A percentile compares a stretch with the other conserved stretches of the same genome.
phyloP scores from a whole-genome alignment of 2,329 filamentous ascomycete species.

The Colletotrichum paranaense region DNA sequence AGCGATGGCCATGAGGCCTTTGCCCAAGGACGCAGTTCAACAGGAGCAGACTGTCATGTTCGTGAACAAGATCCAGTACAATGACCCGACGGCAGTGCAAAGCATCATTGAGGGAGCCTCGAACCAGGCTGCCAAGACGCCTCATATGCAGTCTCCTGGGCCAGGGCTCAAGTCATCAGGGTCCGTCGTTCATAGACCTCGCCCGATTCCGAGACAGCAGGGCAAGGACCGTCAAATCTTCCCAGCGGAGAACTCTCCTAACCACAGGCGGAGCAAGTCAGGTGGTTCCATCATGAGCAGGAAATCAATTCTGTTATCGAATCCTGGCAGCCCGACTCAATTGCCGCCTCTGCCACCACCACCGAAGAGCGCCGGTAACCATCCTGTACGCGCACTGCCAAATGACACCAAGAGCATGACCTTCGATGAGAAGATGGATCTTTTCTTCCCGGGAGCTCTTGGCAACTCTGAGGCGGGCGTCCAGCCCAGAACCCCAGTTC shows the following conservation, averaged over 20 bases:
- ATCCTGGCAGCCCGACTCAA: constrained; percentile 58
- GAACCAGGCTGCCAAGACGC: constrained; percentile 43
- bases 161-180: constrained; percentile 40
- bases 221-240: constrained; percentile 60
- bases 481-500: constrained; percentile 47
- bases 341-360: constrained; percentile 64
- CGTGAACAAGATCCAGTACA: constrained; percentile 66
- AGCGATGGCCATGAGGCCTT: constrained; percentile 47
- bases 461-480: constrained; percentile 11
- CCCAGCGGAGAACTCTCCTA: constrained; percentile 55
- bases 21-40: constrained; percentile 42
- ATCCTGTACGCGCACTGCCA: constrained; percentile 52
- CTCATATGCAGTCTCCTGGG: constrained; percentile 1
- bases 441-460: constrained; percentile 57
- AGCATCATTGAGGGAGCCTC: constrained; percentile 60
- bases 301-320: constrained; percentile 57
- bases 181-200: constrained; percentile 65
- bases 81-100: constrained; percentile 61
- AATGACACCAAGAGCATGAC: constrained; percentile 70
- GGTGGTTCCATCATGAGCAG: constrained; percentile 56
- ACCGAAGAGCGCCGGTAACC: constrained; percentile 53
- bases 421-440: constrained; percentile 66
- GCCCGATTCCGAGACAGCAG: constrained; percentile 64
- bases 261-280: constrained; percentile 62
- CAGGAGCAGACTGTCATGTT: constrained; percentile 64